Evolutionary conservation across 495 filamentous ascomycete genomes (phyloP).

Genomic region (Daldinia childiae): DNA sequence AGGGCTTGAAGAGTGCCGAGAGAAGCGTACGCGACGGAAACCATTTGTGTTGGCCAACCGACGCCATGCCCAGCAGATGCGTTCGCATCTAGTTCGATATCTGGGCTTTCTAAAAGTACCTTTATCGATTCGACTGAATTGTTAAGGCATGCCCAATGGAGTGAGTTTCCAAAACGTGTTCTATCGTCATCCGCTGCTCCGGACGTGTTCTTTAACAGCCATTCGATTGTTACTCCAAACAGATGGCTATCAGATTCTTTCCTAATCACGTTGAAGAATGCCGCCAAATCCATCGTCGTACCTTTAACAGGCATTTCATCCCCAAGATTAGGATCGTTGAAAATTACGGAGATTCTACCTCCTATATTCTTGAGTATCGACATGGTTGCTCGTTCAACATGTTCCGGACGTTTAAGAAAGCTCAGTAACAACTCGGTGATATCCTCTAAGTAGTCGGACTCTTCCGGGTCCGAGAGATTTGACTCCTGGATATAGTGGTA

Average conservation of each 20-base stretch:
- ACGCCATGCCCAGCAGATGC: neutral
- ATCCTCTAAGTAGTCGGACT: conserved; percentile 5
- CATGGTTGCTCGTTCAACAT: conserved; percentile 19
- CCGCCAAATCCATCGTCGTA: conserved; percentile 25
- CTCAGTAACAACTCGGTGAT: conserved; percentile 15
- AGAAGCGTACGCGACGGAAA: conserved; percentile 26
- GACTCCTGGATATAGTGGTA: conserved; percentile 34
- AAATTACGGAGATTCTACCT: conserved; percentile 15
- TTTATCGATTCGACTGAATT: conserved; percentile 28
- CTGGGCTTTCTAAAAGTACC: conserved; percentile 20
- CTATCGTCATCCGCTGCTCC: neutral
- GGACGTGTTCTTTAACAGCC: conserved; percentile 21
- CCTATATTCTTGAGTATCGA: conserved; percentile 21
- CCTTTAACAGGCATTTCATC: neutral
- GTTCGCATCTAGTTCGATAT: conserved; percentile 16
- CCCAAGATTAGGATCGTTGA: neutral
- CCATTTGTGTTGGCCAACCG: conserved; percentile 14
- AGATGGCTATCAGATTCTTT: neutral
- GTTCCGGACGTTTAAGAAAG: conserved; percentile 14
- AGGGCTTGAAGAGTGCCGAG: conserved; percentile 26
- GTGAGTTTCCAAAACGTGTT: conserved; percentile 20
- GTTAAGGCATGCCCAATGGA: conserved; percentile 31
- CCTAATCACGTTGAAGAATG: conserved; percentile 26
- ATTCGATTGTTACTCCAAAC: conserved; percentile 17
- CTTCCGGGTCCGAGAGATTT: conserved; percentile 7